Percentiles rank a stretch among this genome's conserved stretches.
These are phyloP conservation scores for Castanea sativa DNA, from an alignment of 306 rosid genomes.

Conservation along the genomic window DNA sequence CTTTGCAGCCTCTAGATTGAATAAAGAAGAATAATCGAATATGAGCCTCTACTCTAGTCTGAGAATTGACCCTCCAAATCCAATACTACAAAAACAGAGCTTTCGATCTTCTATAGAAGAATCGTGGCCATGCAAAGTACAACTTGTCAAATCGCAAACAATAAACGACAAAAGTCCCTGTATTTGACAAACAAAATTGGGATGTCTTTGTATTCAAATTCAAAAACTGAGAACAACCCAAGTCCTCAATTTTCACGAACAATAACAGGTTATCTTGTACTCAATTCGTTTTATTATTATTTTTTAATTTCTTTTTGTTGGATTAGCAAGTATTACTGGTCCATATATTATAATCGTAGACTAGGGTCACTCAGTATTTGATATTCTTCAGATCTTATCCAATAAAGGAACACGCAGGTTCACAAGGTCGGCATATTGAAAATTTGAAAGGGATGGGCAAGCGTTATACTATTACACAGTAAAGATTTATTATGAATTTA, in stretches of 20 bases:
- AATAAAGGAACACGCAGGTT: neutral
- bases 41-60: neutral
- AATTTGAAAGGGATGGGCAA: constrained; percentile 20
- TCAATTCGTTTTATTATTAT: constrained; percentile 3
- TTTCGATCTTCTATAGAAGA: constrained; percentile 18
- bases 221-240: constrained; percentile 11
- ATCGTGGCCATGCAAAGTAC: constrained; percentile 16
- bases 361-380: constrained; percentile 36
- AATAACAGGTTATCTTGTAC: neutral
- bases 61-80: neutral
- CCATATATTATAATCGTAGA: neutral
- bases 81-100: constrained; percentile 14
- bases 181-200: neutral
- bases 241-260: neutral
- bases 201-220: neutral
- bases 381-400: constrained; percentile 52
- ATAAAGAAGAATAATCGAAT: constrained; percentile 5
- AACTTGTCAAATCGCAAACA: neutral
- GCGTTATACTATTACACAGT: neutral
- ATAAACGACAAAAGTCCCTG: constrained; percentile 1
- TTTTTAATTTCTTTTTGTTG: neutral
- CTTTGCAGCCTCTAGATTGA: neutral
- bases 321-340: neutral
- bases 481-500: too few species aligned
- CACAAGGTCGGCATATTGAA: constrained; percentile 8